A percentile compares a stretch with the other conserved stretches of the same genome.
These are phyloP conservation scores for Beauveria varroae DNA, from an alignment of 2,329 filamentous ascomycete genomes.

Conservation along the genomic window DNA sequence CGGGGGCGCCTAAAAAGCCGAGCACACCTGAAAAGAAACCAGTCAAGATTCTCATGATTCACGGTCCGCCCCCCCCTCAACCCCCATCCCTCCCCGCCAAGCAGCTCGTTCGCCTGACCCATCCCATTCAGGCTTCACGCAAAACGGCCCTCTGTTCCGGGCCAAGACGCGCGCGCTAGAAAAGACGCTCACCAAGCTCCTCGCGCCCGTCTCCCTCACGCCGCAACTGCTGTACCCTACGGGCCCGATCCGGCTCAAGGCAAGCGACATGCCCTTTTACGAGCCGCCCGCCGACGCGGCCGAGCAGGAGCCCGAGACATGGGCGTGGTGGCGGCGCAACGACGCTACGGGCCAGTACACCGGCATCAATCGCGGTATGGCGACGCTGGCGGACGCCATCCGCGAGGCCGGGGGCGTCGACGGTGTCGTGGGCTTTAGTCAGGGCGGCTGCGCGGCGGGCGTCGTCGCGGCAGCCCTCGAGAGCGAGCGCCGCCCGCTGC, in stretches of 20 bases:
- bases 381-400: conserved; percentile 53
- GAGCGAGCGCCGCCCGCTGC: conserved; percentile 16
- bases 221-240: conserved; percentile 61
- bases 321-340: conserved; percentile 75
- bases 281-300: conserved; percentile 33
- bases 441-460: conserved; percentile 66
- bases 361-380: conserved; percentile 62
- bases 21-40: conserved; percentile 32
- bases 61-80: conserved; percentile 40
- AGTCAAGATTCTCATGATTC: conserved; percentile 69
- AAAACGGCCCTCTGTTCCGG: conserved; percentile 78
- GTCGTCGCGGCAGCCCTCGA: conserved; percentile 71
- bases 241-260: conserved; percentile 54
- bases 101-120: neutral
- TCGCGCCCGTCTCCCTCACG: conserved; percentile 49
- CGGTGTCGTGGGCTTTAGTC: conserved; percentile 74
- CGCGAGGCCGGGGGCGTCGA: conserved; percentile 61
- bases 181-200: conserved; percentile 69
- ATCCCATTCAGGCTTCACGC: conserved; percentile 63
- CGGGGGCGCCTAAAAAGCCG: neutral
- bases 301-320: conserved; percentile 56
- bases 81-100: neutral
- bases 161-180: conserved; percentile 82
- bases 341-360: conserved; percentile 57
- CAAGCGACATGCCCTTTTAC: conserved; percentile 65